phyloP scores from a whole-genome alignment of 805 yeast species.

The Millerozyma miso region DNA sequence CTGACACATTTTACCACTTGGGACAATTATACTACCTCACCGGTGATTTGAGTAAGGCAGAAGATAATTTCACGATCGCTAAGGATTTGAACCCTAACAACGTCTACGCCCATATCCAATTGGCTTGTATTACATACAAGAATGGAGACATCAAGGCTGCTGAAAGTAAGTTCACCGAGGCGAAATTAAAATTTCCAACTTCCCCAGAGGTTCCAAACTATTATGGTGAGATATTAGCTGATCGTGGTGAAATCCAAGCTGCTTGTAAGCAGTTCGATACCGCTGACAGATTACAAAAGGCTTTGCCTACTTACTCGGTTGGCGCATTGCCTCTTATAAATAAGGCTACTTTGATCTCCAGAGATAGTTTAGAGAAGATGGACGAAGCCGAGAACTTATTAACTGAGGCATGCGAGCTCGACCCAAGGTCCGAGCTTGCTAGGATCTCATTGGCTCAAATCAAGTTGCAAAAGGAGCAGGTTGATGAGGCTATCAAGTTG shows the following conservation, averaged over 20 bases:
- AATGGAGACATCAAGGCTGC: constrained; percentile 58
- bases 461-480: constrained; percentile 75
- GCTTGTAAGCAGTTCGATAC: constrained; percentile 83
- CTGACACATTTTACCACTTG: constrained; percentile 88
- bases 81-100: constrained; percentile 69
- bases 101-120: constrained; percentile 83
- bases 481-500: constrained; percentile 73
- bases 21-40: constrained; percentile 88
- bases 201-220: constrained; percentile 92
- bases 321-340: constrained; percentile 89
- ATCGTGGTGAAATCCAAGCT: constrained; percentile 63
- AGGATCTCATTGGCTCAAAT: constrained; percentile 89
- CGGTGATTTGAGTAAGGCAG: constrained; percentile 69
- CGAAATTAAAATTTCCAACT: constrained; percentile 73
- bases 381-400: constrained; percentile 62
- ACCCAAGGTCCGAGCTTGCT: constrained; percentile 87
- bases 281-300: constrained; percentile 78
- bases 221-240: constrained; percentile 90
- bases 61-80: constrained; percentile 69
- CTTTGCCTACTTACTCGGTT: constrained; percentile 62
- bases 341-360: constrained; percentile 72
- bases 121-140: constrained; percentile 89
- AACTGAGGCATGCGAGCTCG: constrained; percentile 72
- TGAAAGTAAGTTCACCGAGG: constrained; percentile 62
- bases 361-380: constrained; percentile 45